These are phyloP conservation scores for Saussurea involucrata DNA, from an alignment of 129 eudicot genomes.

Conservation along the genomic window DNA sequence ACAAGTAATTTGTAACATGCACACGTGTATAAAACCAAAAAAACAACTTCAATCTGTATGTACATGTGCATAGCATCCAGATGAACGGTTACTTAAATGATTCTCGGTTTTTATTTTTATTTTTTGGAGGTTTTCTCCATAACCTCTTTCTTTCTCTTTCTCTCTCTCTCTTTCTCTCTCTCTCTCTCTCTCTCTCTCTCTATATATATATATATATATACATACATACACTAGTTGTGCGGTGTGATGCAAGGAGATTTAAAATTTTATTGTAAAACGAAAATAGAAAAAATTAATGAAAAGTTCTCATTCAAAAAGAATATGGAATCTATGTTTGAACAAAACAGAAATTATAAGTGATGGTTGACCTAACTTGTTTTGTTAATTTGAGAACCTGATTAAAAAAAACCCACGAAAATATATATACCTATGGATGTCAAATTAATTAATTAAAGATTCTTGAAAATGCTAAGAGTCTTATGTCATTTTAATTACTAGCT, in stretches of 20 bases:
- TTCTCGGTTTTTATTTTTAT: too few relatives aligned
- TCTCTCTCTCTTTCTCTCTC: too few relatives aligned
- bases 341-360: background rate
- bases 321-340: background rate
- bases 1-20: too few relatives aligned
- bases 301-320: slow-evolving; percentile 15
- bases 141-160: too few relatives aligned
- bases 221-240: background rate
- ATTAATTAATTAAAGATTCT: background rate
- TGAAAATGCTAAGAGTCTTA: too few relatives aligned
- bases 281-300: slow-evolving; percentile 20
- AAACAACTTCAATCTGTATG: too few relatives aligned
- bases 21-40: too few relatives aligned
- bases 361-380: background rate
- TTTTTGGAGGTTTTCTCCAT: too few relatives aligned
- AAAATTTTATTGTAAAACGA: background rate
- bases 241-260: background rate
- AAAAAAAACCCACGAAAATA: background rate
- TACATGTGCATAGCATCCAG: too few relatives aligned
- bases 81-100: too few relatives aligned
- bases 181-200: too few relatives aligned
- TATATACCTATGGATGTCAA: background rate
- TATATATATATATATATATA: too few relatives aligned
- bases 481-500: background rate
- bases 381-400: background rate